Conservation (phyloP, 176 grass and related monocot genomes). For the Olyra latifolia region DNA sequence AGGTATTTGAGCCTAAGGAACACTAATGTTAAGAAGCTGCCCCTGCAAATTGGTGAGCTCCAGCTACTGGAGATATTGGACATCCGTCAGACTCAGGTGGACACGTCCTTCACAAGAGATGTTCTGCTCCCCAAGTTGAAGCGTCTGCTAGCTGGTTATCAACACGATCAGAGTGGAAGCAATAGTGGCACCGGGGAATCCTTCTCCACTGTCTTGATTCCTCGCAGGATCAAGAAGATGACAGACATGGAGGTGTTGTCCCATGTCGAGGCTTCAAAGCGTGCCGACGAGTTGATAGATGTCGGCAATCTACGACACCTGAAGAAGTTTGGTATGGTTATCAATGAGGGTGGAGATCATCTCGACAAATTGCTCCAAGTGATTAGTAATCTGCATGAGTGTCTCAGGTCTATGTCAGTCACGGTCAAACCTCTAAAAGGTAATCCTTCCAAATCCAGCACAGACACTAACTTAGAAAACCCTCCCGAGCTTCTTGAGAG, state of each 20-base stretch:
- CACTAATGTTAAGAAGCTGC: neutral
- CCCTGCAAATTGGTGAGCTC: neutral
- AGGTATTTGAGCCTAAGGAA: neutral
- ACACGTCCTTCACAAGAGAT: neutral
- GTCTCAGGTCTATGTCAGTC: neutral
- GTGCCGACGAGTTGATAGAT: neutral
- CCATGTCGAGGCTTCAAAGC: neutral
- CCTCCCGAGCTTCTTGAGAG: neutral
- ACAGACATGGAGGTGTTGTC: neutral
- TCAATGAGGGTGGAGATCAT: neutral
- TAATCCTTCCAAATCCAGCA: neutral
- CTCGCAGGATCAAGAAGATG: neutral
- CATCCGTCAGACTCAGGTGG: neutral
- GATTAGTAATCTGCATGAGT: neutral
- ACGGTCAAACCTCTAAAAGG: neutral
- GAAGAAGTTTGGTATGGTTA: neutral
- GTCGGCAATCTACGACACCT: neutral
- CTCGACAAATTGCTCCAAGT: neutral
- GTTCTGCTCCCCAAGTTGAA: neutral
- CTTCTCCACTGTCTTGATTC: neutral
- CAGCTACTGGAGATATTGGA: neutral
- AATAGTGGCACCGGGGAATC: neutral
- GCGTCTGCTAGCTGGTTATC: neutral
- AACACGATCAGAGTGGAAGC: no score
- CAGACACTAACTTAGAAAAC: rapidly evolving